phyloP scores from a whole-genome alignment of 257 asterid species.

The Plantago ovata region DNA sequence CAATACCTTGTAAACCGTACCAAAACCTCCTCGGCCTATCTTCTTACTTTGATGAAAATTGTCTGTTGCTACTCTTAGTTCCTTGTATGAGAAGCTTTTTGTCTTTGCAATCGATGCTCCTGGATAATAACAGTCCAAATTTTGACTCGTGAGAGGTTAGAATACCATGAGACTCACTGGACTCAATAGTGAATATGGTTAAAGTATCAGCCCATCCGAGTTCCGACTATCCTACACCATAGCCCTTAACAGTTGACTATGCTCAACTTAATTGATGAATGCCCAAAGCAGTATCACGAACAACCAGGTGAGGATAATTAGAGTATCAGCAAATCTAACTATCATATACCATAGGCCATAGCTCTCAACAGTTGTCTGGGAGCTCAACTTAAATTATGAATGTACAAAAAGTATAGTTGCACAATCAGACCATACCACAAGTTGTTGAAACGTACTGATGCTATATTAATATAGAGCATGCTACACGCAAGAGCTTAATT shows the following conservation, averaged over 20 bases:
- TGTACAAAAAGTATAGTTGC: neutral
- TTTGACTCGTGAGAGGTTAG: conserved; percentile 17
- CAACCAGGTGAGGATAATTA: conserved; percentile 2
- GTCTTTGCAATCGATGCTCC: conserved; percentile 41
- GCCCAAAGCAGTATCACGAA: neutral
- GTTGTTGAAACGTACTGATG: neutral
- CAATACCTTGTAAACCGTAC: conserved; percentile 84
- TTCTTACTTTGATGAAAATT: conserved; percentile 59
- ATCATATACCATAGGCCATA: too few species aligned
- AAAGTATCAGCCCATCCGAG: conserved; percentile 12
- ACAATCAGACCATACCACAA: neutral
- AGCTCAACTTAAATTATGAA: too few species aligned
- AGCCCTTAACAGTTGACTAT: neutral
- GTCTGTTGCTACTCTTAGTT: conserved; percentile 59
- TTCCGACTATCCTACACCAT: conserved; percentile 3
- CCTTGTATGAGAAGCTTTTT: conserved; percentile 57
- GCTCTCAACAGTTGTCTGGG: too few species aligned
- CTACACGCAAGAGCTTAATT: too few species aligned
- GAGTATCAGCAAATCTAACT: neutral
- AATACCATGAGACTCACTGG: conserved; percentile 7
- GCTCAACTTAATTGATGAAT: neutral
- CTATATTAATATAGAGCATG: too few species aligned
- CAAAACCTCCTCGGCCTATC: conserved; percentile 93
- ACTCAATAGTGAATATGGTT: neutral
- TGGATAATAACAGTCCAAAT: conserved; percentile 26